Evolutionary conservation across 2,329 filamentous ascomycete genomes (phyloP).

Genomic region (Neofusicoccum umdonicola): DNA sequence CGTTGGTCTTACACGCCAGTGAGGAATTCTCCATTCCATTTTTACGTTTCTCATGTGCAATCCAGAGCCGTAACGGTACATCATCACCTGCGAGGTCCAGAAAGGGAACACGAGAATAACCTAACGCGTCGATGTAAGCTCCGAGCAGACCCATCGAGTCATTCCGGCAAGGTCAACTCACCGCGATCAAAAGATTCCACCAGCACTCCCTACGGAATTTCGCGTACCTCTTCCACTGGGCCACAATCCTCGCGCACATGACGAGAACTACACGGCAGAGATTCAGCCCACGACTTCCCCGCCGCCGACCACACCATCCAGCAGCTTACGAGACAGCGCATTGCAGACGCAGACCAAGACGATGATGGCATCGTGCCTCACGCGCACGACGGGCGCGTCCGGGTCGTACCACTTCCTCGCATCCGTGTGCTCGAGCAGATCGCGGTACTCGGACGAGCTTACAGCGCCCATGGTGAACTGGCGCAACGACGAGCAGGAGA

Average conservation of each 20-base stretch:
- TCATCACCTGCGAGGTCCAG: background rate
- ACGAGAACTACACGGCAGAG: background rate
- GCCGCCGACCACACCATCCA: no score
- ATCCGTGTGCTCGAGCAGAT: background rate
- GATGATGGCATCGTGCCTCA: background rate
- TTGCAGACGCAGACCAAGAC: background rate
- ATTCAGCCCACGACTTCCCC: background rate
- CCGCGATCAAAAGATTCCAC: background rate
- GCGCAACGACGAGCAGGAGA: background rate
- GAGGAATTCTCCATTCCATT: background rate
- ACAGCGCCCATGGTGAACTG: background rate
- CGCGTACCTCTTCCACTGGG: slow-evolving; percentile 1
- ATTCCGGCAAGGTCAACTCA: background rate
- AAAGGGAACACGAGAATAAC: slow-evolving; percentile 1
- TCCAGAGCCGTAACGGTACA: background rate
- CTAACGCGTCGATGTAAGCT: background rate
- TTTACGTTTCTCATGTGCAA: slow-evolving; percentile 1
- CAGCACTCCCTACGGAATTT: background rate
- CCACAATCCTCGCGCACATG: background rate
- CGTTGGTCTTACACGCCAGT: background rate
- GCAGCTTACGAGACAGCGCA: background rate
- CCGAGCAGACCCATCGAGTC: no score
- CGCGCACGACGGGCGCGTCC: background rate
- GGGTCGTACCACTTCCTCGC: background rate
- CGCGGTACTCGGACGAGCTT: background rate